Percentiles rank a stretch among this genome's conserved stretches.
phyloP scores from a whole-genome alignment of 2,329 filamentous ascomycete genomes.

The Fusarium coicis region DNA sequence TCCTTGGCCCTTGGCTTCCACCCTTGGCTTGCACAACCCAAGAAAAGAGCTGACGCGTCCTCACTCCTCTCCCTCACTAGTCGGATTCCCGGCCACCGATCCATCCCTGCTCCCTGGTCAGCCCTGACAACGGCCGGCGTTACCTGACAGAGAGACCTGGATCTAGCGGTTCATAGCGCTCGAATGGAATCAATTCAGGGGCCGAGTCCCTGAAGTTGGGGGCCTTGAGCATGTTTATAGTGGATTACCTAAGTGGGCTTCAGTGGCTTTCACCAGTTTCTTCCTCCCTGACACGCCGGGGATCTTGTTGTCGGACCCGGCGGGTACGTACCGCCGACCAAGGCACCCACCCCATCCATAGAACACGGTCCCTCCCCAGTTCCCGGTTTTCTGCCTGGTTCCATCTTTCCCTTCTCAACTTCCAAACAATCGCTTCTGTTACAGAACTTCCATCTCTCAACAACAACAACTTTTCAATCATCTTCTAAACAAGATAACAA shows the following conservation, averaged over 20 bases:
- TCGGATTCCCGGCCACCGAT: slow-evolving; percentile 40
- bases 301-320: slow-evolving; percentile 27
- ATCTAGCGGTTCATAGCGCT: slow-evolving; percentile 19
- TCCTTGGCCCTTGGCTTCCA: slow-evolving; percentile 28
- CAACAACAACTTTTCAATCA: slow-evolving; percentile 10
- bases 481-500: not conserved
- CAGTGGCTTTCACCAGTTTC: slow-evolving; percentile 25
- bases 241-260: slow-evolving; percentile 32
- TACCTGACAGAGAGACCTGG: slow-evolving; percentile 19
- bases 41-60: slow-evolving; percentile 46
- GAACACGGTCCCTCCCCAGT: slow-evolving; percentile 45
- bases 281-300: slow-evolving; percentile 23
- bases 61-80: slow-evolving; percentile 39
- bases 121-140: slow-evolving; percentile 36
- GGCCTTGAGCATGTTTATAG: slow-evolving; percentile 35
- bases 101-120: slow-evolving; percentile 27
- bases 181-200: slow-evolving; percentile 14
- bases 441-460: slow-evolving; percentile 29
- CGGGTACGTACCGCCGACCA: slow-evolving; percentile 35
- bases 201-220: slow-evolving; percentile 20
- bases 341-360: slow-evolving; percentile 51
- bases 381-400: slow-evolving; percentile 42
- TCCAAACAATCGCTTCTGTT: slow-evolving; percentile 31
- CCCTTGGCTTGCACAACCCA: slow-evolving; percentile 44
- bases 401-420: slow-evolving; percentile 39